These are phyloP conservation scores for Xylariomycetidae sp. DNA, from an alignment of 2,329 filamentous ascomycete species.

Conservation along the genomic window DNA sequence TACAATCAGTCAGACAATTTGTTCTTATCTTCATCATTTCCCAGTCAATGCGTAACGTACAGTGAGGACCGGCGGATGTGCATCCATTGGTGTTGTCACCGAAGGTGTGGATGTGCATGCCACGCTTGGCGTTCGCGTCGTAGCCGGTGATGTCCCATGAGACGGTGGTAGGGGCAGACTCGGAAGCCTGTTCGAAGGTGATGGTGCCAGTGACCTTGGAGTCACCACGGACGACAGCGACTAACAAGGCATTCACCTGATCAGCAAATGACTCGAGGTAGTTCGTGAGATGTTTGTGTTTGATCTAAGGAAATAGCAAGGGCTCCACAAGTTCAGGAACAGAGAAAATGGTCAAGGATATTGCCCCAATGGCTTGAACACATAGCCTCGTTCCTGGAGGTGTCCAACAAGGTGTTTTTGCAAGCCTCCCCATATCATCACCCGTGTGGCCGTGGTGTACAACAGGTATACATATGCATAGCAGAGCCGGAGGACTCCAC, in stretches of 20 bases:
- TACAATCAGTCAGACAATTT: constrained; percentile 30
- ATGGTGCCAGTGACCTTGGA: constrained; percentile 92
- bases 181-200: constrained; percentile 86
- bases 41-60: constrained; percentile 52
- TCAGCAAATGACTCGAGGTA: constrained; percentile 20
- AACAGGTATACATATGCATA: no score
- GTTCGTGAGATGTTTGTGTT: constrained; percentile 14
- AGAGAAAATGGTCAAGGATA: constrained; percentile 2
- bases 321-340: no score
- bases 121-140: constrained; percentile 92
- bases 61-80: constrained; percentile 97
- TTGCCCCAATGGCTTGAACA: constrained; percentile 10
- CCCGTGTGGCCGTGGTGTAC: no score
- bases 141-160: constrained; percentile 89
- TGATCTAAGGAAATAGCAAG: constrained; percentile 8
- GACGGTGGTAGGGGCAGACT: constrained; percentile 78
- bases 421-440: no score
- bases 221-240: constrained; percentile 96
- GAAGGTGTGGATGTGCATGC: constrained; percentile 98
- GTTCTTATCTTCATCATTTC: not conserved
- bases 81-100: constrained; percentile 99
- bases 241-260: constrained; percentile 42
- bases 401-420: constrained; percentile 28
- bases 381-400: no score
- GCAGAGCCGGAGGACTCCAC: no score